Evolutionary conservation across 2,329 filamentous ascomycete species (phyloP), one percentile per base, ranked within the genome.

Genomic region (Aspergillus sp.): DNA sequence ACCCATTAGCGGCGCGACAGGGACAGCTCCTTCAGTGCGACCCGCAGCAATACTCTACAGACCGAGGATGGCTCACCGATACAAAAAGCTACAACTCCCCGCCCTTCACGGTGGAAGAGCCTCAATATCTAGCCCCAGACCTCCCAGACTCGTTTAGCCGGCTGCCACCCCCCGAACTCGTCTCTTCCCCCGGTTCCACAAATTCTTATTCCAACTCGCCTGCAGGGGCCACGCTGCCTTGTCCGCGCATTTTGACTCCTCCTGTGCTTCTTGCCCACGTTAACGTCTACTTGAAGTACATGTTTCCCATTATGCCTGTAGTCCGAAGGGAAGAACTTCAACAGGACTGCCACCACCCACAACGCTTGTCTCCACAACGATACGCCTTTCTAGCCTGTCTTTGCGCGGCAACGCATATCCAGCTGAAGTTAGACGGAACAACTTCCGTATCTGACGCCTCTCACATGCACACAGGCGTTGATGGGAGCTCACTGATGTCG

Each of bases 401-500:
- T 2, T 81, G 79, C 61, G 76, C 79, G 0, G 76, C 79, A 17
- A 79, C 79, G 4, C 77, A 80, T 65, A 78, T 81, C n/a, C 79
- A 81, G 62, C 70, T 80, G 25, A 79, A 77, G 46, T 60, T 79
- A 4, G 76, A 79, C 52, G 76, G 75, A 0, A 63, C 71, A 6
- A 61, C 64, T 2, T 66, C 71, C 2, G 62, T 68, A 11, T 54
- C 70, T 3, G 68, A 72, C 48, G 41, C 70, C 0, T 65, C 68
- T 9, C 62, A 66, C 19, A 59, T 72, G 17, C 68, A 72, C 81
- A 74, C 83, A 79, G 66, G 81, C 84, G 84, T 87, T 59, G 84
- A 82, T 69, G 51, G 84, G 79, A 70, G 88, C 28, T 69, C 86
- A 63, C 83, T 90, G 50, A 82, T 88, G 47, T 87, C 88, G 0